A percentile compares a stretch with the other conserved stretches of the same genome.
Evolutionary conservation across 225 moss, liverwort and hornwort genomes (phyloP).

Genomic region (Physcomitrium patens): DNA sequence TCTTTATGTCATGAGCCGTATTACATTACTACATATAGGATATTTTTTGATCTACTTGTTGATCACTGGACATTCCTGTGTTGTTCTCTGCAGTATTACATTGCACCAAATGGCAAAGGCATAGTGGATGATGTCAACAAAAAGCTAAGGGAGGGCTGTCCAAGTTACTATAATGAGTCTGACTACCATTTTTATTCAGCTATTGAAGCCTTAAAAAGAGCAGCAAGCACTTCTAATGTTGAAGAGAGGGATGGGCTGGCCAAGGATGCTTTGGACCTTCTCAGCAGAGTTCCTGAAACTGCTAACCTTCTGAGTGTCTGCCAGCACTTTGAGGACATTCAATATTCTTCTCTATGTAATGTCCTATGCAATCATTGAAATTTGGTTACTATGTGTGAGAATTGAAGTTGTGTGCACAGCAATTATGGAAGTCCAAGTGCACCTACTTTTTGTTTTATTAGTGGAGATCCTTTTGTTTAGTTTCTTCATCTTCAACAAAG

Average conservation of each 20-base stretch:
- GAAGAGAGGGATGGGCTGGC: slow-evolving; percentile 90
- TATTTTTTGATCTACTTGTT: background rate
- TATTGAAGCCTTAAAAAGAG: slow-evolving; percentile 91
- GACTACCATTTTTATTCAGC: slow-evolving; percentile 98
- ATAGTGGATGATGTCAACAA: slow-evolving; percentile 97
- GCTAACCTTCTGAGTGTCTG: slow-evolving; percentile 96
- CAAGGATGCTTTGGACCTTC: slow-evolving; percentile 86
- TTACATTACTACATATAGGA: background rate
- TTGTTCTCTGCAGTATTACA: slow-evolving; percentile 74
- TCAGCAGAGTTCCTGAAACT: slow-evolving; percentile 88
- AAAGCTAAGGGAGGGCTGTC: slow-evolving; percentile 94
- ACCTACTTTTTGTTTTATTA: background rate
- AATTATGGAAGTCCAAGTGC: background rate
- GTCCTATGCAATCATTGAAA: background rate
- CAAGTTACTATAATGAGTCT: slow-evolving; percentile 98
- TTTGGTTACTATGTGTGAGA: background rate
- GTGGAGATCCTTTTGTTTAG: background rate
- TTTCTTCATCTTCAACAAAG: slow-evolving; percentile 2
- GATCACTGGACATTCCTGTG: slow-evolving; percentile 4
- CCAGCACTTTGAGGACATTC: slow-evolving; percentile 96
- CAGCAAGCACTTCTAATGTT: slow-evolving; percentile 66
- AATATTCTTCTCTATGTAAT: slow-evolving; percentile 44
- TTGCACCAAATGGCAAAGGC: slow-evolving; percentile 94
- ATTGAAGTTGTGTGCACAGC: background rate
- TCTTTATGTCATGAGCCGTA: background rate